Evolutionary conservation across 352 stramenopile genomes (phyloP).

Genomic region (Plasmopara muralis): DNA sequence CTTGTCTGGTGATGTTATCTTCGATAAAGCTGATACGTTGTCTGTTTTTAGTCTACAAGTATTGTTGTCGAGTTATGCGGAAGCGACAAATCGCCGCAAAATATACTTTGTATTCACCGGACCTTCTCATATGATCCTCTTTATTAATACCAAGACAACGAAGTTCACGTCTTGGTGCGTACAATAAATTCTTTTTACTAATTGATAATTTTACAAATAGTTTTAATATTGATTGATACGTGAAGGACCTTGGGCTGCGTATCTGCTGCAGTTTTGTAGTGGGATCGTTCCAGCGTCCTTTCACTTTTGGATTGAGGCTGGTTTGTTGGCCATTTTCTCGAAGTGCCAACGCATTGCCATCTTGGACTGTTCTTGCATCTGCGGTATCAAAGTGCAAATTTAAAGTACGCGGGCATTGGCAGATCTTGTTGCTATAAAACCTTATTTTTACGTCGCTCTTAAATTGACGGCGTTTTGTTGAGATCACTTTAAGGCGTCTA

Average conservation of each 20-base stretch:
- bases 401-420: no score
- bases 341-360: conserved; percentile 36
- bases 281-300: conserved; percentile 48
- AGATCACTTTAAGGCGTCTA: no score
- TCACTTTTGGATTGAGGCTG: conserved; percentile 74
- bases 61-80: conserved; percentile 50
- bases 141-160: conserved; percentile 66
- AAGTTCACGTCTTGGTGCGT: conserved; percentile 62
- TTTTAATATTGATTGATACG: conserved; percentile 2
- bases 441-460: no score
- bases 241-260: conserved; percentile 60
- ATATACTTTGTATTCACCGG: conserved; percentile 68
- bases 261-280: conserved; percentile 70
- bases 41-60: conserved; percentile 41
- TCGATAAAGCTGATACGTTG: background rate
- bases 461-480: no score
- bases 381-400: conserved; percentile 47
- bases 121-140: conserved; percentile 63
- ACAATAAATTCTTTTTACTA: background rate
- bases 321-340: conserved; percentile 68
- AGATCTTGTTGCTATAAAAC: conserved; percentile 5
- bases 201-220: background rate
- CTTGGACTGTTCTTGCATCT: conserved; percentile 36
- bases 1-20: background rate
- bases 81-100: conserved; percentile 39